These are phyloP conservation scores for Myotisia sp. DNA, from an alignment of 2,329 filamentous ascomycete genomes.

Conservation along the genomic window DNA sequence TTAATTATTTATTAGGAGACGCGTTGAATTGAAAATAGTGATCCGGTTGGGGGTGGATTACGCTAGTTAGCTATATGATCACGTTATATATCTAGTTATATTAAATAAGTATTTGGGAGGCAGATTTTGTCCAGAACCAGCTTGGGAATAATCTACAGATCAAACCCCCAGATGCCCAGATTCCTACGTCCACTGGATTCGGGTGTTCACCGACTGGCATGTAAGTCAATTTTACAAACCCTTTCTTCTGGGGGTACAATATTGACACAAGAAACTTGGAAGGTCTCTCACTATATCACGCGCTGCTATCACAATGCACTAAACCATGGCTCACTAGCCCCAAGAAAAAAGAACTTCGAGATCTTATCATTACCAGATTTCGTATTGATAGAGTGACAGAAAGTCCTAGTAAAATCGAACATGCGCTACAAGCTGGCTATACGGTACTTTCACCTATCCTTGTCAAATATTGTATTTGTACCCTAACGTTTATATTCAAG, in stretches of 20 bases:
- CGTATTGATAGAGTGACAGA: constrained; percentile 24
- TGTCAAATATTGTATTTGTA: not conserved
- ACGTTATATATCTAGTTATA: not conserved
- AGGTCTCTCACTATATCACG: constrained; percentile 34
- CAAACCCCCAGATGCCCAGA: constrained; percentile 23
- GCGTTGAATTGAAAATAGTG: not conserved
- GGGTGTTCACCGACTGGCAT: constrained; percentile 32
- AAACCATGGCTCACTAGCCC: constrained; percentile 16
- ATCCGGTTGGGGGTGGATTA: not conserved
- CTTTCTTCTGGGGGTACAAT: not conserved
- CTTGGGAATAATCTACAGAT: no score
- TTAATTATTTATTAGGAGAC: not conserved
- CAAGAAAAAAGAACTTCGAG: constrained; percentile 16
- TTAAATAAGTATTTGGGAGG: not conserved
- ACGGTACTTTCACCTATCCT: constrained; percentile 17
- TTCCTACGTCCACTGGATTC: constrained; percentile 22
- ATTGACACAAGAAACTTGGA: constrained; percentile 5
- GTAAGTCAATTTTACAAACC: constrained; percentile 17
- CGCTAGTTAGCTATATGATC: not conserved
- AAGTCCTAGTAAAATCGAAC: constrained; percentile 26
- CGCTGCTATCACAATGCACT: constrained; percentile 30
- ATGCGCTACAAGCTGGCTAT: constrained; percentile 30
- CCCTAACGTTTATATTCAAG: constrained; percentile 12
- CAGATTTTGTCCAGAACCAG: no score
- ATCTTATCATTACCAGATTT: constrained; percentile 25